phyloP scores from a whole-genome alignment of 768 basidiomycete genomes.

The Mycena rosella region DNA sequence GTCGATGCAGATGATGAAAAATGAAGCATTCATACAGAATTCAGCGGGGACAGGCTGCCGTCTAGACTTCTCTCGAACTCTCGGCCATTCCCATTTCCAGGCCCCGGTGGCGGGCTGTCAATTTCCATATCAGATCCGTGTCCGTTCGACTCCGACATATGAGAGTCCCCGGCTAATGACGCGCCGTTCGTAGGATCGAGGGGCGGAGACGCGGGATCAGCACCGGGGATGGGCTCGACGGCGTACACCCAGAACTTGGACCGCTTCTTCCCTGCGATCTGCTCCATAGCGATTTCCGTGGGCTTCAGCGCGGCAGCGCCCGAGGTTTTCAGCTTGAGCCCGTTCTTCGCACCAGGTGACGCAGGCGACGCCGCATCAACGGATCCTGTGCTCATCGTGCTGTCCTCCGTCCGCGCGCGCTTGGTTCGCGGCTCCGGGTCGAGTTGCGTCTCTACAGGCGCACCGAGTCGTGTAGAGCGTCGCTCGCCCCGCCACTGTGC shows the following conservation, averaged over 20 bases:
- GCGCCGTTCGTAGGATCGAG: conserved; percentile 40
- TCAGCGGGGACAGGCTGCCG: conserved; percentile 58
- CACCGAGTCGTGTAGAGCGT: conserved; percentile 77
- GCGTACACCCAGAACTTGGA: conserved; percentile 94
- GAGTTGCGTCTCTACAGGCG: conserved; percentile 60
- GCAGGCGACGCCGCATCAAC: conserved; percentile 53
- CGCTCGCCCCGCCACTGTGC: conserved; percentile 80
- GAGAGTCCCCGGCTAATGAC: conserved; percentile 20
- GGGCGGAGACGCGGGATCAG: conserved; percentile 37
- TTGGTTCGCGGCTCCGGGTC: conserved; percentile 69
- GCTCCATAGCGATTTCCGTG: conserved; percentile 80
- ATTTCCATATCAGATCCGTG: conserved; percentile 30
- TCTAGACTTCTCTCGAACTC: conserved; percentile 52
- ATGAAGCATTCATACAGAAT: conserved; percentile 46
- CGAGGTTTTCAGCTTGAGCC: conserved; percentile 62
- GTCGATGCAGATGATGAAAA: conserved; percentile 25
- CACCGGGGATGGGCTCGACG: conserved; percentile 73
- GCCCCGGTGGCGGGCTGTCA: conserved; percentile 40
- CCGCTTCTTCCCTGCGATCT: conserved; percentile 83
- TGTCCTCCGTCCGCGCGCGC: conserved; percentile 85
- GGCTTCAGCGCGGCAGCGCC: conserved; percentile 79
- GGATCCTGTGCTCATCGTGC: conserved; percentile 69
- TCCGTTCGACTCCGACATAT: conserved; percentile 18
- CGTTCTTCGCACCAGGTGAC: conserved; percentile 49
- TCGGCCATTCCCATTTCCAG: conserved; percentile 38